Conservation (phyloP, 2,329 filamentous ascomycete genomes). For the Tolypocladium inflatum region DNA sequence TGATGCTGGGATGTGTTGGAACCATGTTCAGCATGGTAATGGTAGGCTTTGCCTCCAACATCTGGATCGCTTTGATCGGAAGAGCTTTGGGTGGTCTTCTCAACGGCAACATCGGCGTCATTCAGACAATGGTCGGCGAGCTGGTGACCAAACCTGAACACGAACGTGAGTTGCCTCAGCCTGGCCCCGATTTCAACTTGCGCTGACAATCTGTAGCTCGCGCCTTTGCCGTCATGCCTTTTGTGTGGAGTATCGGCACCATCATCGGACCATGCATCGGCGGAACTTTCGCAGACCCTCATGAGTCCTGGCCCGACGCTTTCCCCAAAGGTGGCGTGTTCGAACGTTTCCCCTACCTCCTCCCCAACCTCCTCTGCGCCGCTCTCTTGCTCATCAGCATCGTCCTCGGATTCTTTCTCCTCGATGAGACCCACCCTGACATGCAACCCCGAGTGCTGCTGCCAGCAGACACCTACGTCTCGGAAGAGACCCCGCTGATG, state of each 20-base stretch:
- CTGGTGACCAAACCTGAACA: slow-evolving; percentile 75
- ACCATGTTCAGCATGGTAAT: slow-evolving; percentile 76
- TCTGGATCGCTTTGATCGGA: slow-evolving; percentile 73
- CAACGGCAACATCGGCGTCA: slow-evolving; percentile 86
- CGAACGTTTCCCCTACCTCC: slow-evolving; percentile 70
- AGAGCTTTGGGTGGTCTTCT: slow-evolving; percentile 70
- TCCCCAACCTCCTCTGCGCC: slow-evolving; percentile 83
- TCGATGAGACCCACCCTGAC: slow-evolving; percentile 85
- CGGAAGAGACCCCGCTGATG: slow-evolving; percentile 65
- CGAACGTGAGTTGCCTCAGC: slow-evolving; percentile 55
- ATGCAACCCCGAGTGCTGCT: slow-evolving; percentile 49
- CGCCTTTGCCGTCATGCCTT: slow-evolving; percentile 88
- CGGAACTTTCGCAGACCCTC: slow-evolving; percentile 74
- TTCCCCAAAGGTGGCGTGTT: slow-evolving; percentile 66
- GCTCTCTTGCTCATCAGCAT: slow-evolving; percentile 69
- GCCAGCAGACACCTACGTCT: slow-evolving; percentile 39
- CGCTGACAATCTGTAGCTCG: slow-evolving; percentile 43
- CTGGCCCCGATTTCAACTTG: not conserved
- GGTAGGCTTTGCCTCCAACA: slow-evolving; percentile 73
- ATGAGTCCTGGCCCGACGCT: slow-evolving; percentile 58
- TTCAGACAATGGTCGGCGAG: slow-evolving; percentile 89
- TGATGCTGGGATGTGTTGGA: slow-evolving; percentile 71
- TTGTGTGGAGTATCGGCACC: slow-evolving; percentile 85
- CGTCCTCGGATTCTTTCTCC: slow-evolving; percentile 65
- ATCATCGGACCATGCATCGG: slow-evolving; percentile 85